phyloP scores from a whole-genome alignment of 2,329 filamentous ascomycete species.

The Fusarium cicatricum region DNA sequence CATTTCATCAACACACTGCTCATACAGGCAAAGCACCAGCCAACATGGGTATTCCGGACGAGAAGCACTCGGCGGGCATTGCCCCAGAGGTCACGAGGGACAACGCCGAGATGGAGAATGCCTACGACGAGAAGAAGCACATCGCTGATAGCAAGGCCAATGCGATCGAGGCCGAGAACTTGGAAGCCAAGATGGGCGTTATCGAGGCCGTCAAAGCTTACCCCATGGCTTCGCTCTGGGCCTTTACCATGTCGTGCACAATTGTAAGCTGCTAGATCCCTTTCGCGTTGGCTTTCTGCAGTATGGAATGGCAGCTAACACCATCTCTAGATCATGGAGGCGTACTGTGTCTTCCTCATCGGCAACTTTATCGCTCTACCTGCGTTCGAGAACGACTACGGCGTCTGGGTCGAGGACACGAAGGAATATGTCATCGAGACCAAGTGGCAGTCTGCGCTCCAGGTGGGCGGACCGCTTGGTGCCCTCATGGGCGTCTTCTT shows the following conservation, averaged over 20 bases:
- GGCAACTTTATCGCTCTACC: conserved; percentile 45
- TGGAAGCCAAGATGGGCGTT: conserved; percentile 52
- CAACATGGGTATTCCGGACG: conserved; percentile 29
- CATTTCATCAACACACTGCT: conserved; percentile 18
- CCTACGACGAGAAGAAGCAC: conserved; percentile 30
- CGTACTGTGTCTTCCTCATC: conserved; percentile 58
- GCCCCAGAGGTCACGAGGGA: conserved; percentile 23
- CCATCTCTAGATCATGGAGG: conserved; percentile 55
- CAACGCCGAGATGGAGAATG: conserved; percentile 28
- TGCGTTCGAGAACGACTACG: conserved; percentile 50
- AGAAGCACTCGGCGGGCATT: conserved; percentile 21
- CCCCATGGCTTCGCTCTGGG: conserved; percentile 57
- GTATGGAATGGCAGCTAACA: conserved; percentile 7
- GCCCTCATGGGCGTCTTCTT: conserved; percentile 49
- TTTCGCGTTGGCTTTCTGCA: not conserved
- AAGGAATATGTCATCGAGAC: conserved; percentile 49
- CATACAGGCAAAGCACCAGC: conserved; percentile 7
- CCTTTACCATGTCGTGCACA: conserved; percentile 59
- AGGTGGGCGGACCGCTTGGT: conserved; percentile 46
- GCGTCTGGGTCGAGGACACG: conserved; percentile 39
- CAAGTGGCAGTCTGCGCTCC: conserved; percentile 52
- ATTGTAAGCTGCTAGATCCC: conserved; percentile 49
- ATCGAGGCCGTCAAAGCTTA: conserved; percentile 50
- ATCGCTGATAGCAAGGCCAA: conserved; percentile 28
- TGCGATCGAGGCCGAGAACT: conserved; percentile 49